A percentile compares a stretch with the other conserved stretches of the same genome.
Conservation (phyloP, 2,329 filamentous ascomycete species). For the Botrytis medusae region DNA sequence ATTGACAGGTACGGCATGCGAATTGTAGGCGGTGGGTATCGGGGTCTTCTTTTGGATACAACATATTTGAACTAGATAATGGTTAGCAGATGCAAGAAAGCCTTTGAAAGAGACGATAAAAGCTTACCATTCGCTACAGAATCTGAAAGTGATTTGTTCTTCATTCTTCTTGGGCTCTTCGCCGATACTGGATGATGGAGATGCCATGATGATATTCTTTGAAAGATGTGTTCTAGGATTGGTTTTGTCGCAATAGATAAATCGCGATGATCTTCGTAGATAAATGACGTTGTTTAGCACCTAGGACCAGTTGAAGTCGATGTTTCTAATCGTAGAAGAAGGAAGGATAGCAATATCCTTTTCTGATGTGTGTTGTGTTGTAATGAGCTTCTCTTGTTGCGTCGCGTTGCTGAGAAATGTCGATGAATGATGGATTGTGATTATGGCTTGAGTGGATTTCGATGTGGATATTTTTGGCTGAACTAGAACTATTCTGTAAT, state of each 20-base stretch:
- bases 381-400: background rate
- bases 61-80: constrained; percentile 76
- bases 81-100: constrained; percentile 30
- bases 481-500: background rate
- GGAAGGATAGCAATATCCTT: background rate
- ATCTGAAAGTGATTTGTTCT: constrained; percentile 92
- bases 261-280: background rate
- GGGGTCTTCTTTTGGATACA: constrained; percentile 95
- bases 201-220: constrained; percentile 49
- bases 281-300: background rate
- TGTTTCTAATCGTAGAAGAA: background rate
- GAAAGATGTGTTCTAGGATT: background rate
- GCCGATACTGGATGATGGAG: constrained; percentile 52
- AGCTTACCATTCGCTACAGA: constrained; percentile 89
- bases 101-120: constrained; percentile 18
- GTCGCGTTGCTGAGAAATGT: constrained; percentile 13
- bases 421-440: constrained; percentile 11
- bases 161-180: constrained; percentile 50
- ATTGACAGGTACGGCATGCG: constrained; percentile 93
- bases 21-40: constrained; percentile 83
- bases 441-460: constrained; percentile 10
- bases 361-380: background rate
- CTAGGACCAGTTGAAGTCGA: background rate
- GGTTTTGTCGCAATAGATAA: background rate
- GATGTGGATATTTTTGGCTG: constrained; percentile 7